These are phyloP conservation scores for Nitzschia sp. DNA, from an alignment of 108 stramenopile genomes.

Conservation along the genomic window DNA sequence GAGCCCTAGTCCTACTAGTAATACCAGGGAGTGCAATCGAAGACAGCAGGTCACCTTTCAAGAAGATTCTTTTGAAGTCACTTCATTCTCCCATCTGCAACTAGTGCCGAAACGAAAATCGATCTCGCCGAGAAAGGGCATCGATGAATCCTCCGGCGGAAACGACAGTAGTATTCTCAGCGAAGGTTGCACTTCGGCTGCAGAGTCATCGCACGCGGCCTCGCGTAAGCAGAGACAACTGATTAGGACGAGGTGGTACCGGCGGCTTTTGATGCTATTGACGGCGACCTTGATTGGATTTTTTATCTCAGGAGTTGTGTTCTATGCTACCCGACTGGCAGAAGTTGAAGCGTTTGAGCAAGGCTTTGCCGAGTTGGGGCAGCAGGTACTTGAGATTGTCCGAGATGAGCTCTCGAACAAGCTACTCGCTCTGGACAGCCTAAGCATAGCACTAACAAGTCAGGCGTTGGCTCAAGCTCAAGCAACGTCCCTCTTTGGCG, in stretches of 20 bases:
- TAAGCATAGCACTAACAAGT: slow-evolving; percentile 1
- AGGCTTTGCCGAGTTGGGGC: neutral
- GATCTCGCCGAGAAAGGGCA: neutral
- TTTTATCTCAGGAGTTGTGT: neutral
- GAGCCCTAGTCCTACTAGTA: too few species aligned
- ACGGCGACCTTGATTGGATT: slow-evolving; percentile 5
- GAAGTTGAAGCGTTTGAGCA: neutral
- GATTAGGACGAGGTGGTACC: neutral
- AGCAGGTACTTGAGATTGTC: neutral
- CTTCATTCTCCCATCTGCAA: neutral
- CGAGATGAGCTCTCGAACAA: neutral
- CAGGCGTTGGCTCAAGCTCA: neutral
- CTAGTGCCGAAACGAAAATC: neutral
- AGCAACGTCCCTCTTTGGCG: neutral
- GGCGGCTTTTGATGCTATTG: neutral
- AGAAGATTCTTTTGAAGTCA: neutral
- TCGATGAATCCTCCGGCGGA: too few species aligned
- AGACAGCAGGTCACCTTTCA: neutral
- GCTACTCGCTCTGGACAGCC: neutral
- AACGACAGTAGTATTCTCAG: slow-evolving; percentile 7
- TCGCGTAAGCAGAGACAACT: too few species aligned
- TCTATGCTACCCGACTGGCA: neutral
- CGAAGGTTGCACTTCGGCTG: neutral
- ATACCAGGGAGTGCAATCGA: too few species aligned
- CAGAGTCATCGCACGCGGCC: neutral